Conservation (phyloP, 768 basidiomycete genomes). For the Cystobasidium onofrii region DNA sequence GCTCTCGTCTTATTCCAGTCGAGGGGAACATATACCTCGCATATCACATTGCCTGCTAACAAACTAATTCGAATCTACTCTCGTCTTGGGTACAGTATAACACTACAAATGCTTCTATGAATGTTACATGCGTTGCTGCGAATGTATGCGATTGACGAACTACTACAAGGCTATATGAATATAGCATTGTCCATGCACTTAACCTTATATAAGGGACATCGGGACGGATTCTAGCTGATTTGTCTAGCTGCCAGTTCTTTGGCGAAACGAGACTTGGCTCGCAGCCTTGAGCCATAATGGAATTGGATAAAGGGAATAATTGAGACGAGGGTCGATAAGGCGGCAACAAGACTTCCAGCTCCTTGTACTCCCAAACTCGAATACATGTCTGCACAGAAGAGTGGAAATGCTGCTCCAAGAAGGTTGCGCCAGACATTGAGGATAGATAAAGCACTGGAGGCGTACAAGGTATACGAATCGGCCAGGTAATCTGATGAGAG, state of each 20-base stretch:
- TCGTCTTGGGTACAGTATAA: too few species aligned
- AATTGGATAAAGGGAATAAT: conserved; percentile 17
- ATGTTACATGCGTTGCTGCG: background rate
- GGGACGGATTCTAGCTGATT: too few species aligned
- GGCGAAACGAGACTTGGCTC: background rate
- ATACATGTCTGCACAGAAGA: conserved; percentile 7
- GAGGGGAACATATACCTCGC: too few species aligned
- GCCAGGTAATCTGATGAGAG: background rate
- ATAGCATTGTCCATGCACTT: too few species aligned
- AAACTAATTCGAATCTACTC: too few species aligned
- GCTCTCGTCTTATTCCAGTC: too few species aligned
- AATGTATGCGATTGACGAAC: too few species aligned
- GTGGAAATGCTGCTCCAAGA: conserved; percentile 23
- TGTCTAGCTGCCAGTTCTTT: conserved; percentile 20
- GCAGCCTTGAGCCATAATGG: background rate
- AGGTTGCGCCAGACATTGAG: conserved; percentile 16
- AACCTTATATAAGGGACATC: too few species aligned
- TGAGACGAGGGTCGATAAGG: background rate
- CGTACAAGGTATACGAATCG: conserved; percentile 14
- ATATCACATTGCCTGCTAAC: too few species aligned
- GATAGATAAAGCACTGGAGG: conserved; percentile 1
- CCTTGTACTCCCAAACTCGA: conserved; percentile 22
- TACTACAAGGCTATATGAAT: too few species aligned
- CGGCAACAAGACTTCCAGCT: conserved; percentile 12
- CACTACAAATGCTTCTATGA: too few species aligned